phyloP scores from a whole-genome alignment of 2,329 filamentous ascomycete species.

The Aspergillus felis region DNA sequence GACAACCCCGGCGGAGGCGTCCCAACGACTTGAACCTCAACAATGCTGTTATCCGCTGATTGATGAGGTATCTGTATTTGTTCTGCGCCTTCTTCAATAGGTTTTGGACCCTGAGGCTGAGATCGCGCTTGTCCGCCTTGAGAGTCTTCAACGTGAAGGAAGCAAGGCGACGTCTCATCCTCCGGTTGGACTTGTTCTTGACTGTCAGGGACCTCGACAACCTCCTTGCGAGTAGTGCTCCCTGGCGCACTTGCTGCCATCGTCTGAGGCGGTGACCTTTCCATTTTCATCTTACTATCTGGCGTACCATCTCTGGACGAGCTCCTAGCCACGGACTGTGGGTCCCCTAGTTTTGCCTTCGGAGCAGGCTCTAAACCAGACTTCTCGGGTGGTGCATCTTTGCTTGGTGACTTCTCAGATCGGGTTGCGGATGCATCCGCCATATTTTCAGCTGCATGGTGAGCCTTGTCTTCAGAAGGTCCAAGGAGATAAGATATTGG shows the following conservation, averaged over 20 bases:
- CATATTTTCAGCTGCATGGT: background rate
- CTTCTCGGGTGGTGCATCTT: background rate
- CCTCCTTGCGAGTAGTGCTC: constrained; percentile 5
- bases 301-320: background rate
- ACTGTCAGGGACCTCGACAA: constrained; percentile 28
- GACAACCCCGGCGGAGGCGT: constrained; percentile 20
- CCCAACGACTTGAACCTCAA: constrained; percentile 22
- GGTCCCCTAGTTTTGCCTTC: background rate
- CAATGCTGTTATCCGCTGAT: background rate
- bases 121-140: background rate
- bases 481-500: constrained; percentile 33
- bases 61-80: background rate
- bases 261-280: background rate
- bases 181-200: constrained; percentile 17
- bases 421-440: background rate
- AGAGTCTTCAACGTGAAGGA: background rate
- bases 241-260: background rate
- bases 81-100: background rate
- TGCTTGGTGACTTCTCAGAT: background rate
- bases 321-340: background rate
- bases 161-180: background rate
- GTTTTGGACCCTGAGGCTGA: background rate
- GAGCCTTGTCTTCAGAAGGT: constrained; percentile 2
- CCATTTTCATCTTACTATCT: background rate
- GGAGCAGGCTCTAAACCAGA: background rate